These are phyloP conservation scores for Lactarius sp. DNA, from an alignment of 768 basidiomycete species.

Conservation along the genomic window DNA sequence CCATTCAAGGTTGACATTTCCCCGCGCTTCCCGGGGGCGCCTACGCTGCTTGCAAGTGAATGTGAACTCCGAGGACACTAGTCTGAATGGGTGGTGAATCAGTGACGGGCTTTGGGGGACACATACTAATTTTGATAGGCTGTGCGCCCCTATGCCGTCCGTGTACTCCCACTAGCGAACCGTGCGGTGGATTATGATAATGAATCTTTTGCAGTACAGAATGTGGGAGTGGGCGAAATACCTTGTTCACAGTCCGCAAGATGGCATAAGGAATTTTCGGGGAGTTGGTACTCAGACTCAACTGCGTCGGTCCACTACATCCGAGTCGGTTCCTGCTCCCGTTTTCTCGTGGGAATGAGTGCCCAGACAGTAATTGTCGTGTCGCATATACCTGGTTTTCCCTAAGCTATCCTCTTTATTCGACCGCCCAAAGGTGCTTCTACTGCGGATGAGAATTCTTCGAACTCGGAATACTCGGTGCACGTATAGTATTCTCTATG, in stretches of 20 bases:
- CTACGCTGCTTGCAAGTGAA: constrained; percentile 6
- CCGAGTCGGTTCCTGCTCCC: no score
- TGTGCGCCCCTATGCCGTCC: background rate
- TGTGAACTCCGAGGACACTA: constrained; percentile 5
- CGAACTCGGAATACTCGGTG: no score
- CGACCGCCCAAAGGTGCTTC: no score
- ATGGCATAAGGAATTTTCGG: no score
- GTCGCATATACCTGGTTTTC: no score
- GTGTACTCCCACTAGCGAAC: background rate
- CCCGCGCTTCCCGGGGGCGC: constrained; percentile 22
- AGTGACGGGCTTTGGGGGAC: background rate
- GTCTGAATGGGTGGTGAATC: background rate
- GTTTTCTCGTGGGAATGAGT: no score
- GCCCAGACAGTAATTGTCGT: no score
- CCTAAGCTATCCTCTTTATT: no score
- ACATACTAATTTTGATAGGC: background rate
- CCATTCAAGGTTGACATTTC: constrained; percentile 14
- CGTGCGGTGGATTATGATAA: background rate
- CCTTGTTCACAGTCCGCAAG: background rate
- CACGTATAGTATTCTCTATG: no score
- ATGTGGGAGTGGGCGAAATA: background rate
- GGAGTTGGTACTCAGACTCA: no score
- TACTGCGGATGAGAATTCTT: no score
- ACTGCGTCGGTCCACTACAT: no score
- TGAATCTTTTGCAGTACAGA: background rate